These are phyloP conservation scores for Aspergillus leporis DNA, from an alignment of 495 filamentous ascomycete genomes.

Conservation along the genomic window DNA sequence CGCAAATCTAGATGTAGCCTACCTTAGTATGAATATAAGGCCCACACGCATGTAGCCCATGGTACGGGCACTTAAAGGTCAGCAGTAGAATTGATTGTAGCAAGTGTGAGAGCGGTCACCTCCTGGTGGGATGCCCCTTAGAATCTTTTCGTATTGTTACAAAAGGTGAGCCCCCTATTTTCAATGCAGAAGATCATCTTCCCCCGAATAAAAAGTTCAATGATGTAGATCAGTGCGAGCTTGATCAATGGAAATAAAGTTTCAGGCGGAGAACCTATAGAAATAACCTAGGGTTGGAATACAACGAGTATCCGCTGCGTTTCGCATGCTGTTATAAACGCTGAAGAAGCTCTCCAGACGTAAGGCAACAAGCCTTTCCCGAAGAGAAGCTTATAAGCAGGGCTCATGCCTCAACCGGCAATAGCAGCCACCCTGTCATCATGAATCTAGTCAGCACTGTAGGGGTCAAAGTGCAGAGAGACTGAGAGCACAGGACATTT, in stretches of 20 bases:
- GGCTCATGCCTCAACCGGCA: neutral
- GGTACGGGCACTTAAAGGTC: neutral
- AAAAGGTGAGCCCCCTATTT: slow-evolving; percentile 10
- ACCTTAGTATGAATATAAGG: neutral
- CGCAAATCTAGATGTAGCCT: slow-evolving; percentile 3
- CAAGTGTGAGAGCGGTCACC: neutral
- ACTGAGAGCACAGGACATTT: slow-evolving; percentile 2
- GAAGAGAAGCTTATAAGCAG: neutral
- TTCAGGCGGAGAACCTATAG: neutral
- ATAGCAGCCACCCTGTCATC: neutral
- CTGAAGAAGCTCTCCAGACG: neutral
- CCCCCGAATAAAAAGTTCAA: neutral
- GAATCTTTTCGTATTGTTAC: neutral
- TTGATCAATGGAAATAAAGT: neutral
- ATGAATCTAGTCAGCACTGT: neutral
- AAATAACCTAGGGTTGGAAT: neutral
- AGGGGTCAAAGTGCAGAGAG: neutral
- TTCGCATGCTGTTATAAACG: neutral
- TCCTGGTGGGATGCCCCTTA: neutral
- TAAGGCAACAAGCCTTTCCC: neutral
- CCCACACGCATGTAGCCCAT: neutral
- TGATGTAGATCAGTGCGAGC: slow-evolving; percentile 6
- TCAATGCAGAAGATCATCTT: slow-evolving; percentile 4
- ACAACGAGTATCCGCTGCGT: neutral
- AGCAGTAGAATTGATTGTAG: neutral